These are phyloP conservation scores for Peronospora farinosa DNA, from an alignment of 352 stramenopile species.

Conservation along the genomic window DNA sequence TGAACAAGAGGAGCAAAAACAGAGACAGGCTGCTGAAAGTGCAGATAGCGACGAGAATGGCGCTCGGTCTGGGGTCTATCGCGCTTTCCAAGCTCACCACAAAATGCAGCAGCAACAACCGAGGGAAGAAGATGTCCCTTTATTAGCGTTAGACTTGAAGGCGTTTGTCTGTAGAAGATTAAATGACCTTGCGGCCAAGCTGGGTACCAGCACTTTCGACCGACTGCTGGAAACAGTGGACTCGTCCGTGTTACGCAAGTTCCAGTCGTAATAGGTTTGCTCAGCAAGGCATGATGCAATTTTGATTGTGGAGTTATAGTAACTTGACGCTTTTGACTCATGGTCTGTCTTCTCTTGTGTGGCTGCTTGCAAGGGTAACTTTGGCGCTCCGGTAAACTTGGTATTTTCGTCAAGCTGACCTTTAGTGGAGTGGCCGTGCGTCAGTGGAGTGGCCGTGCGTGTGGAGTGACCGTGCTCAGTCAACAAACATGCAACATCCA, in stretches of 20 bases:
- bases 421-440: too few species aligned
- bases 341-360: too few species aligned
- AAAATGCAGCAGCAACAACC: constrained; percentile 23
- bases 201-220: constrained; percentile 40
- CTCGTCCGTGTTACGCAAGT: constrained; percentile 45
- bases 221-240: constrained; percentile 56
- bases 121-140: constrained; percentile 30
- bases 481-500: too few species aligned
- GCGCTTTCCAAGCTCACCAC: constrained; percentile 41
- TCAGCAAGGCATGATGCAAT: neutral
- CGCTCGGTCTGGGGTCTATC: constrained; percentile 35
- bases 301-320: neutral
- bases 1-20: constrained; percentile 36
- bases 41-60: constrained; percentile 12
- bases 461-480: too few species aligned
- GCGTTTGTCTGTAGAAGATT: constrained; percentile 34
- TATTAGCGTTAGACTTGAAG: constrained; percentile 43
- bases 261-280: constrained; percentile 38
- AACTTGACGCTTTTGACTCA: too few species aligned
- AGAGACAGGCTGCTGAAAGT: constrained; percentile 9
- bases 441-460: too few species aligned
- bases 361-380: too few species aligned
- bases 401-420: too few species aligned
- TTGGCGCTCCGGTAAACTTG: too few species aligned
- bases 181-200: constrained; percentile 32